Evolutionary conservation across 1,284 basidiomycete genomes (phyloP), one percentile per base, ranked within the genome.

Genomic region (Ustilago xerochloae): DNA sequence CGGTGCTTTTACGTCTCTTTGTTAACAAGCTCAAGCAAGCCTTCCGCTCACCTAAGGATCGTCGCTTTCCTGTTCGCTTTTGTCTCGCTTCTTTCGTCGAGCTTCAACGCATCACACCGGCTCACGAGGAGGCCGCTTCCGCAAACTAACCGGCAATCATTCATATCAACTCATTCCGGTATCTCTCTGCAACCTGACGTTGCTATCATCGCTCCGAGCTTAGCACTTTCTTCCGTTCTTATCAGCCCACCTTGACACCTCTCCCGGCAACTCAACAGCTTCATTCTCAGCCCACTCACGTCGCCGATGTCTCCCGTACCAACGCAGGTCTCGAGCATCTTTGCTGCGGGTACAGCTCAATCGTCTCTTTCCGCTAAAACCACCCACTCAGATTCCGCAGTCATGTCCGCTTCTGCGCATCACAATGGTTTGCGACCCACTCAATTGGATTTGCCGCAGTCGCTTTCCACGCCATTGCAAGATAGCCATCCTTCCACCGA

Each of bases 221-320:
- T 8, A n/a, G n/a, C n/a, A 24, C 41, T 43, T 43, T 24, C 13
- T 43, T 43, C 22, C 26, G n/a, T n/a, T 48, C 29, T 18, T n/a
- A 16, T 45, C 29, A 10, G 29, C 46, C n/a, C 28, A 48, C 16
- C 28, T 30, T 29, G 15, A 6, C 18, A 10, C 18, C 13, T 39
- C 20, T n/a, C n/a, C 22, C n/a, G 18, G 16, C 24, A 22, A 26
- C 49, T 22, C 6, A 38, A 7, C 26, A 39, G 38, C 38, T 24
- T 15, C 22, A 30, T 20, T 24, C 2, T 20, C 32, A 16, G 22
- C 48, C 46, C 46, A 41, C 46, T 6, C 30, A 29, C 12, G 13
- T 29, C 5, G 12, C 28, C 16, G 32, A 68, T 68, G 60, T 68
- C 55, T 28, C 51, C 55, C 10, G 51, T 55, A 35, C 24, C 65